Evolutionary conservation across 2,329 filamentous ascomycete genomes (phyloP), one percentile per base, ranked within the genome.

Genomic region (Colletotrichum kahawae): DNA sequence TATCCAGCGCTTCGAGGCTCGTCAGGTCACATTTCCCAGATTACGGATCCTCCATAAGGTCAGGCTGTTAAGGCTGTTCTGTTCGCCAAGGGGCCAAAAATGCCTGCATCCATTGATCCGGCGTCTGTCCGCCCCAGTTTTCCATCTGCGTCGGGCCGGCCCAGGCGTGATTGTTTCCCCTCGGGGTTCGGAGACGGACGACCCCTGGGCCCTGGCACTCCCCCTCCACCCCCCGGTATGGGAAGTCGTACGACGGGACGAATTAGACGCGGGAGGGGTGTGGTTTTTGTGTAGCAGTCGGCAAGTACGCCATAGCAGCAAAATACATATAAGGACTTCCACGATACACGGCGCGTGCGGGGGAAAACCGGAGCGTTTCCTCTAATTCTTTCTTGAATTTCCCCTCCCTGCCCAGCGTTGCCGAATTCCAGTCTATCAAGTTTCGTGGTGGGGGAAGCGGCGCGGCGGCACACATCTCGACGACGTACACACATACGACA

Each of bases 161-260:
- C 33, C 63, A 54, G 57, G 60, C n/a, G 43, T 24, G 43, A 51
- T 51, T 24, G n/a, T 51, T 43, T 62, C 68, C 63, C 63, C 63
- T 75, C 72, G 72, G 72, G 56, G 27, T 75, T 67, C 64, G 73
- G 73, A 34, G 57, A 60, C 73, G 63, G 60, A 57, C 51, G 34
- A 66, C 60, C 67, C 56, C 38, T 54, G 57, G 57, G 10, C 31
- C 31, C 31, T 21, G 43, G 43, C 43, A 12, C 43, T 21, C 12
- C 31, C 43, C 43, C 43, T 51, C 43, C 43, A 51, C 43, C n/a
- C 43, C 12, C n/a, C 43, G n/a, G 33, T 48, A 65, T 68, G 69
- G 64, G 64, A 69, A 73, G 69, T 75, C 70, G 73, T 75, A 75
- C 73, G 69, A 75, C 69, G 24, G 29, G 33, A 68, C 63, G 43